phyloP scores from a whole-genome alignment of 805 yeast genomes.

The Dipodascus geniculatus region DNA sequence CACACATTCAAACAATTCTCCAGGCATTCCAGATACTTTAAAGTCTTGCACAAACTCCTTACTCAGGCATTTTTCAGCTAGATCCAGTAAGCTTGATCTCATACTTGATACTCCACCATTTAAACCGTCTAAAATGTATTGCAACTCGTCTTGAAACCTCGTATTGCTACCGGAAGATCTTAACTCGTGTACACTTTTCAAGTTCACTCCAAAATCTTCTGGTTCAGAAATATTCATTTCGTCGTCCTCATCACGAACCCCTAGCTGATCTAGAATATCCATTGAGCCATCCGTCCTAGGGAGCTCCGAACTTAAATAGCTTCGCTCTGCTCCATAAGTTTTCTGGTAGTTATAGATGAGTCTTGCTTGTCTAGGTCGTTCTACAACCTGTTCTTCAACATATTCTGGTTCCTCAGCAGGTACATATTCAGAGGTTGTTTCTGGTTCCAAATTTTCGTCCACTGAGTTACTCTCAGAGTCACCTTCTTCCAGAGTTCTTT shows the following conservation, averaged over 20 bases:
- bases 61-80: conserved; percentile 6
- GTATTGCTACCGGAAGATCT: conserved; percentile 10
- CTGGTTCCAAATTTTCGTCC: neutral
- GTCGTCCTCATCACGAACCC: neutral
- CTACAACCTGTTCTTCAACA: neutral
- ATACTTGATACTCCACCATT: conserved; percentile 1
- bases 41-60: conserved; percentile 9
- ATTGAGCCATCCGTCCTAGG: neutral
- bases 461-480: neutral
- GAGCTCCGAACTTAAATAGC: neutral
- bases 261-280: neutral
- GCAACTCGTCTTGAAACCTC: conserved; percentile 8
- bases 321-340: neutral
- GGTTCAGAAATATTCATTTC: neutral
- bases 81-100: conserved; percentile 9
- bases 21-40: conserved; percentile 9
- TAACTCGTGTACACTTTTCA: conserved; percentile 9
- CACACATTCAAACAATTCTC: conserved; percentile 4
- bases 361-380: neutral
- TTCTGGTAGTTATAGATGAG: neutral
- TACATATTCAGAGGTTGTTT: neutral
- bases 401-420: neutral
- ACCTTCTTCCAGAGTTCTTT: neutral
- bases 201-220: conserved; percentile 1
- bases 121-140: conserved; percentile 11